These are phyloP conservation scores for Parasitella parasitica DNA, from an alignment of 371 early-diverging fungal species.

Conservation along the genomic window DNA sequence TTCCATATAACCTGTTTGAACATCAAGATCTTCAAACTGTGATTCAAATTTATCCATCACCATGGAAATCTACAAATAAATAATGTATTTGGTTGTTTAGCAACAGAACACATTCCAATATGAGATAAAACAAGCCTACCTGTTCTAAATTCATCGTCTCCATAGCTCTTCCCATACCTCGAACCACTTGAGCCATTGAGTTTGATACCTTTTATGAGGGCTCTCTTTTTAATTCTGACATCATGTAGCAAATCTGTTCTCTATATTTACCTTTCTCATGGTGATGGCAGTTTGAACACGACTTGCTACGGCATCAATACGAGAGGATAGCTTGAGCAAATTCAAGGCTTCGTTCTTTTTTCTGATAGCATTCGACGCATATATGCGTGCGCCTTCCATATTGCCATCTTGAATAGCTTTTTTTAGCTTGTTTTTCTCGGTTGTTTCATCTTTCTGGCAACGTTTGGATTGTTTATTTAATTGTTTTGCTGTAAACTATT, in stretches of 20 bases:
- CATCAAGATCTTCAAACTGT: conserved; percentile 93
- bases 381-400: conserved; percentile 91
- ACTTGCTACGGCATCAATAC: conserved; percentile 92
- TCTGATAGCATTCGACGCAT: conserved; percentile 95
- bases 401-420: conserved; percentile 95
- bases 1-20: conserved; percentile 93
- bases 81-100: not conserved
- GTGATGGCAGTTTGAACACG: conserved; percentile 95
- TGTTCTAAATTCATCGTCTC: conserved; percentile 92
- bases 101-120: not conserved
- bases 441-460: conserved; percentile 81
- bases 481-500: conserved; percentile 86
- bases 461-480: conserved; percentile 84
- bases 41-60: conserved; percentile 95
- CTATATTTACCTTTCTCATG: conserved; percentile 74
- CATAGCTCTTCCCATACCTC: conserved; percentile 92
- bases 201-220: conserved; percentile 48
- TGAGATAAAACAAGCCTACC: conserved; percentile 32
- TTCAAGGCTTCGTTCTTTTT: conserved; percentile 95
- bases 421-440: conserved; percentile 85
- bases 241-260: not conserved
- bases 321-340: conserved; percentile 80
- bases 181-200: conserved; percentile 85
- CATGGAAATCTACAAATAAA: conserved; percentile 72
- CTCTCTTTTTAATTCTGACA: not conserved